Conservation (phyloP, 2,329 filamentous ascomycete species). For the Xylogone sp. region DNA sequence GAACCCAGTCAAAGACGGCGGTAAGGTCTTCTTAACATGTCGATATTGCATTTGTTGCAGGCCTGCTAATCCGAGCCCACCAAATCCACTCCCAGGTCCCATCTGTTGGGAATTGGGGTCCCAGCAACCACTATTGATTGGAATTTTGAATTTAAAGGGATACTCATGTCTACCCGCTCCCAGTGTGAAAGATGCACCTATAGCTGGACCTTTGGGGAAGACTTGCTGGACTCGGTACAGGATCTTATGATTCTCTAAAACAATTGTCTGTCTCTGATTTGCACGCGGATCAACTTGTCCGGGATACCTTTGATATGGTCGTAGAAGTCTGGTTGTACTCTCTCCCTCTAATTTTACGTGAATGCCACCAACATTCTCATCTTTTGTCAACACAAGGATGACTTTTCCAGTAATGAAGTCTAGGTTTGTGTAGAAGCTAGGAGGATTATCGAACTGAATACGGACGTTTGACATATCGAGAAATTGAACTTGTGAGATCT, state of each 20-base stretch:
- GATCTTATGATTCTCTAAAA: conserved; percentile 65
- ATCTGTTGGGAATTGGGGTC: conserved; percentile 44
- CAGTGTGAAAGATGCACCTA: conserved; percentile 49
- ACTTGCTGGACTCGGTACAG: conserved; percentile 70
- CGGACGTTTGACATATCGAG: conserved; percentile 38
- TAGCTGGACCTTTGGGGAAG: conserved; percentile 47
- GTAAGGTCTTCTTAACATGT: conserved; percentile 71
- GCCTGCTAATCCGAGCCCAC: conserved; percentile 27
- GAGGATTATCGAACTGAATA: conserved; percentile 62
- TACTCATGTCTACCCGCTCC: conserved; percentile 36
- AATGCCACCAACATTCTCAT: conserved; percentile 69
- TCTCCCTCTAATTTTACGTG: conserved; percentile 83
- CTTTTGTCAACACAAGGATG: conserved; percentile 53
- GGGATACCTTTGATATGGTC: conserved; percentile 12
- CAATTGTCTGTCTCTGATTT: conserved; percentile 25
- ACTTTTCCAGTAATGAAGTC: conserved; percentile 66
- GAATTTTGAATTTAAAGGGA: conserved; percentile 9
- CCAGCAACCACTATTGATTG: conserved; percentile 65
- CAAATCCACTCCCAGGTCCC: conserved; percentile 9
- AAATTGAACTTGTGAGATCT: neutral
- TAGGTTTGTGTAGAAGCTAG: conserved; percentile 75
- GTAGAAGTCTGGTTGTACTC: conserved; percentile 54
- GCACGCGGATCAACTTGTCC: conserved; percentile 13
- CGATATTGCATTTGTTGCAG: neutral
- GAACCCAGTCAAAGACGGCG: conserved; percentile 84